Evolutionary conservation across 1,139 yeast genomes (phyloP).

Genomic region (Kodamaea alishanica): DNA sequence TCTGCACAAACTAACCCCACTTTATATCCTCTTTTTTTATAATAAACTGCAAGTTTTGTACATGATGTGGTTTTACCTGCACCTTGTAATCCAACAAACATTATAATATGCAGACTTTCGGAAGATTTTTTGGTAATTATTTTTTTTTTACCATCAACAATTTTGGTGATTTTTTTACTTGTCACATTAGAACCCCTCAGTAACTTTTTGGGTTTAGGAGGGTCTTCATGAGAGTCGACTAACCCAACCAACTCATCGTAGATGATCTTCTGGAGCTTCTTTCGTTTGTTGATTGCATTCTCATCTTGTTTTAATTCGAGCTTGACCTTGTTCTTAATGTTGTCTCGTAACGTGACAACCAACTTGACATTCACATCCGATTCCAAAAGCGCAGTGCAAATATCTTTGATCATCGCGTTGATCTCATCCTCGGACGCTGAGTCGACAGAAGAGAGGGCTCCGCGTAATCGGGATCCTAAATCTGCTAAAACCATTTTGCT

Average conservation of each 20-base stretch:
- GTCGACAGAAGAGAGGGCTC: slow-evolving; percentile 57
- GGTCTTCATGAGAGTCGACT: slow-evolving; percentile 66
- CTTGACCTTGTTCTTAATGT: slow-evolving; percentile 57
- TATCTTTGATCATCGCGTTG: slow-evolving; percentile 69
- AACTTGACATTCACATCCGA: slow-evolving; percentile 87
- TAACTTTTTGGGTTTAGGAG: slow-evolving; percentile 81
- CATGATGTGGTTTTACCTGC: slow-evolving; percentile 98
- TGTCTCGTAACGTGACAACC: slow-evolving; percentile 73
- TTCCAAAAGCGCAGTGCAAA: slow-evolving; percentile 85
- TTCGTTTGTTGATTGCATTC: slow-evolving; percentile 61
- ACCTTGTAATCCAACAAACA: slow-evolving; percentile 98
- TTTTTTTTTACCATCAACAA: slow-evolving; percentile 30
- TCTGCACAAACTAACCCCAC: slow-evolving; percentile 98
- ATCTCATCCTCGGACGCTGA: slow-evolving; percentile 42
- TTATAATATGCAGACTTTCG: slow-evolving; percentile 56
- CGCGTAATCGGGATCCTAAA: slow-evolving; percentile 82
- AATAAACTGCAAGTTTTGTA: slow-evolving; percentile 92
- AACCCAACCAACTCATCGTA: slow-evolving; percentile 86
- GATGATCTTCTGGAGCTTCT: slow-evolving; percentile 83
- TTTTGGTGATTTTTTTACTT: slow-evolving; percentile 11
- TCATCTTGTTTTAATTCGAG: slow-evolving; percentile 50
- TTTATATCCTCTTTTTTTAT: slow-evolving; percentile 88
- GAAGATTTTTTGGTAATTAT: slow-evolving; percentile 19
- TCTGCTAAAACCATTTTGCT: slow-evolving; percentile 85
- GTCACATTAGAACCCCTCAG: slow-evolving; percentile 3